Evolutionary conservation across 129 eudicot species (phyloP).

Genomic region (Centrapalus pauciflorus): DNA sequence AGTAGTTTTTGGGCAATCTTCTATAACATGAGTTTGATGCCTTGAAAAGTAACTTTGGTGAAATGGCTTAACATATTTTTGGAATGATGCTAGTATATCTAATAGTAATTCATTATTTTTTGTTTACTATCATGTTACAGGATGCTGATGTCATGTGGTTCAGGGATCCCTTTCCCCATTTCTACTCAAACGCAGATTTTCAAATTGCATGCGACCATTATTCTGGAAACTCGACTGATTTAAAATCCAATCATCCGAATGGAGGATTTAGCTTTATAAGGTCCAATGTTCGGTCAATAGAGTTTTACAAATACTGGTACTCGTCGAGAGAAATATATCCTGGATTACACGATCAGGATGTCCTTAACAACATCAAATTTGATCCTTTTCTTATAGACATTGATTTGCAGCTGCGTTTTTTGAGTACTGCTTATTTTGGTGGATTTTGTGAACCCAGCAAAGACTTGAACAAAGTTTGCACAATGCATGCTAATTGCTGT

Average conservation of each 20-base stretch:
- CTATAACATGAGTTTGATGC: too few species aligned
- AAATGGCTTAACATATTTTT: not conserved
- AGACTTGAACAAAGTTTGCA: conserved; percentile 49
- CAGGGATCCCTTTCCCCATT: conserved; percentile 56
- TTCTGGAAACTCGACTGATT: conserved; percentile 35
- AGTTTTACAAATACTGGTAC: conserved; percentile 58
- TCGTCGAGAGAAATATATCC: conserved; percentile 37
- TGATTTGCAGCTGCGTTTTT: conserved; percentile 36
- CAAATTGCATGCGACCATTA: conserved; percentile 51
- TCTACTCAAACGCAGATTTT: conserved; percentile 38
- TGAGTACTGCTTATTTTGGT: conserved; percentile 39
- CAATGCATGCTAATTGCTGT: conserved; percentile 61
- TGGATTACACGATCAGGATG: conserved; percentile 56
- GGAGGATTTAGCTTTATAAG: conserved; percentile 47
- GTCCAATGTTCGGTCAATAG: conserved; percentile 41
- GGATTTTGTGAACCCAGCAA: conserved; percentile 60
- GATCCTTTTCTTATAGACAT: conserved; percentile 28
- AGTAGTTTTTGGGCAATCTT: too few species aligned
- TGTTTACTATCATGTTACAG: conserved; percentile 14
- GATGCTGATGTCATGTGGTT: conserved; percentile 70
- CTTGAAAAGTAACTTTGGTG: too few species aligned
- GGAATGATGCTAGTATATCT: not conserved
- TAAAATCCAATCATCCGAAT: conserved; percentile 27
- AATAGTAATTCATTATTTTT: not conserved
- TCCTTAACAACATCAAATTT: conserved; percentile 39